Evolutionary conservation across 2,329 filamentous ascomycete species (phyloP).

Genomic region (Zymoseptoria pseudotritici): DNA sequence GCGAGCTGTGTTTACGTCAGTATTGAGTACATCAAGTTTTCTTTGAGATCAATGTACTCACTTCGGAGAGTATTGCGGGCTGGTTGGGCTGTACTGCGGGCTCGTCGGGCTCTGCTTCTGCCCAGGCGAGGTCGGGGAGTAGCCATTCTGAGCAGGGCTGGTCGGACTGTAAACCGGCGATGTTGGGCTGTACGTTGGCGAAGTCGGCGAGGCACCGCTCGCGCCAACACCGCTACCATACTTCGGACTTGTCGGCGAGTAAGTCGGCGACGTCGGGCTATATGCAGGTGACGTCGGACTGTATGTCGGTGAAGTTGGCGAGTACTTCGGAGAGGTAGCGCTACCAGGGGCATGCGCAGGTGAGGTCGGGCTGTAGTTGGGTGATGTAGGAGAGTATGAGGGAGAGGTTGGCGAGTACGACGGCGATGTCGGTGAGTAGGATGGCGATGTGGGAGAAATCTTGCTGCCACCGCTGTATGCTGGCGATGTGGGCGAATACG

Average conservation of each 20-base stretch:
- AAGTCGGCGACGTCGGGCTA: slow-evolving; percentile 52
- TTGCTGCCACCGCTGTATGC: slow-evolving; percentile 24
- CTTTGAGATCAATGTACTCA: slow-evolving; percentile 28
- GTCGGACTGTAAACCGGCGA: slow-evolving; percentile 42
- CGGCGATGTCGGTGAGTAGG: slow-evolving; percentile 72
- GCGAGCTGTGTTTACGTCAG: slow-evolving; percentile 20
- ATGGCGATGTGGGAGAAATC: slow-evolving; percentile 46
- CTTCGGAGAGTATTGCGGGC: slow-evolving; percentile 43
- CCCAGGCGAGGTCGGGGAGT: slow-evolving; percentile 25
- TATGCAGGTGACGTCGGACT: slow-evolving; percentile 53
- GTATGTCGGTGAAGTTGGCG: slow-evolving; percentile 42
- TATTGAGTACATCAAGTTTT: neutral
- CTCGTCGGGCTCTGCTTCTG: slow-evolving; percentile 17
- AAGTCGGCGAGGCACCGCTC: slow-evolving; percentile 25
- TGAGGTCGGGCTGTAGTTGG: slow-evolving; percentile 41
- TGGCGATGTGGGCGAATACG: slow-evolving; percentile 31
- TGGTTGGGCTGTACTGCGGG: slow-evolving; percentile 40
- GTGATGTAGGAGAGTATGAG: slow-evolving; percentile 61
- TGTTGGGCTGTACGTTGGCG: slow-evolving; percentile 50
- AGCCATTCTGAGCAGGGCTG: slow-evolving; percentile 23
- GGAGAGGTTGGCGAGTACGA: slow-evolving; percentile 55
- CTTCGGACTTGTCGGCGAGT: slow-evolving; percentile 39
- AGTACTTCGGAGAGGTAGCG: slow-evolving; percentile 46
- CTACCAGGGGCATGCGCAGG: slow-evolving; percentile 20
- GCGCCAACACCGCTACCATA: slow-evolving; percentile 35